A percentile compares a stretch with the other conserved stretches of the same genome.
Conservation (phyloP, 257 asterid species). For the Solanum chaucha region DNA sequence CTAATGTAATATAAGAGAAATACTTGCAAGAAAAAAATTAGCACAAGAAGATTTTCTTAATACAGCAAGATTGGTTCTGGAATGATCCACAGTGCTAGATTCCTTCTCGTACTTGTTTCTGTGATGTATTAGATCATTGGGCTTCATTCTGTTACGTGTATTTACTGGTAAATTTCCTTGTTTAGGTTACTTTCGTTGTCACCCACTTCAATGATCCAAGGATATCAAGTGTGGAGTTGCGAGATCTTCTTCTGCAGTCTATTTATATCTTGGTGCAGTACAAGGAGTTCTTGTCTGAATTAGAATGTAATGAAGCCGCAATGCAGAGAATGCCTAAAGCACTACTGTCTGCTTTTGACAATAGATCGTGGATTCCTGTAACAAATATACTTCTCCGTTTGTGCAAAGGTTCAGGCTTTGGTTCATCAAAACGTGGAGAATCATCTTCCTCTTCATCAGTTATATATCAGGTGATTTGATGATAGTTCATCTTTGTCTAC, state of each 20-base stretch:
- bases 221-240: constrained; percentile 79
- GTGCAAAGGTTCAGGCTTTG: constrained; percentile 83
- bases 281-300: constrained; percentile 68
- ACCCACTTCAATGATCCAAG: constrained; percentile 89
- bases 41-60: neutral
- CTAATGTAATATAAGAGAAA: neutral
- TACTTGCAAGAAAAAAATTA: neutral
- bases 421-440: constrained; percentile 70
- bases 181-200: constrained; percentile 76
- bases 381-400: constrained; percentile 71
- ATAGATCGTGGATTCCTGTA: constrained; percentile 92
- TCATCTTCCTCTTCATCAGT: constrained; percentile 80
- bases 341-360: constrained; percentile 72
- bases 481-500: neutral
- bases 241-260: constrained; percentile 95
- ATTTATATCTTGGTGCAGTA: constrained; percentile 80
- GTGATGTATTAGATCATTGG: neutral
- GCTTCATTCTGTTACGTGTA: neutral
- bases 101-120: neutral
- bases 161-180: neutral
- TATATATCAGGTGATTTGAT: constrained; percentile 51
- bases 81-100: neutral
- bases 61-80: neutral
- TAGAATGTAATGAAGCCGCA: constrained; percentile 87
- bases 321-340: constrained; percentile 67